Conservation (phyloP, 2,329 filamentous ascomycete species). For the Xylaria sp. region DNA sequence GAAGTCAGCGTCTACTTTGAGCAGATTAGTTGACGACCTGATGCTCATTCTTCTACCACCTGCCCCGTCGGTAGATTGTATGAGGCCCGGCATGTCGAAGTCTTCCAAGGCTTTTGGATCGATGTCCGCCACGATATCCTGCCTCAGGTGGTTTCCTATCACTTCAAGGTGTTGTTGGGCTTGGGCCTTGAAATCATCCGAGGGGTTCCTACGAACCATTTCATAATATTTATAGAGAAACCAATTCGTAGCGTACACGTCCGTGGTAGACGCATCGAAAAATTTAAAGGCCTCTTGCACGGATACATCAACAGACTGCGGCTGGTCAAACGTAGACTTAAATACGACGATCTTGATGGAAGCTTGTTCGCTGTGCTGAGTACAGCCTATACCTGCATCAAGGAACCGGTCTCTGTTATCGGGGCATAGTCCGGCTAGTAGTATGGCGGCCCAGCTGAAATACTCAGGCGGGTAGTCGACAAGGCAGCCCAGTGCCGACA, state of each 20-base stretch:
- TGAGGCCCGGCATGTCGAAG: conserved; percentile 4
- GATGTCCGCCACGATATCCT: conserved; percentile 29
- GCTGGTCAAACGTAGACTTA: conserved; percentile 32
- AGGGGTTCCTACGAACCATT: conserved; percentile 12
- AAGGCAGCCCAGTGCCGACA: conserved; percentile 33
- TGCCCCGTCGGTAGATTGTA: neutral
- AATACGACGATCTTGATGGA: conserved; percentile 32
- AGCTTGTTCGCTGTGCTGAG: conserved; percentile 29
- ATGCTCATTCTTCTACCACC: conserved; percentile 30
- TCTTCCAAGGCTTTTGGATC: neutral
- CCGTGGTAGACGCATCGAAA: conserved; percentile 21
- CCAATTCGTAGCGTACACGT: conserved; percentile 13
- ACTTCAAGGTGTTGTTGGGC: conserved; percentile 30
- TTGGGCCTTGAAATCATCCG: conserved; percentile 14
- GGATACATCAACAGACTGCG: conserved; percentile 9
- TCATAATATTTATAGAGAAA: conserved; percentile 29
- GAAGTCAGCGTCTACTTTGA: conserved; percentile 32
- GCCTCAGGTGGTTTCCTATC: conserved; percentile 27
- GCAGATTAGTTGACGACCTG: conserved; percentile 25
- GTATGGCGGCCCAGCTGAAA: conserved; percentile 35
- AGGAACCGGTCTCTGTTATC: conserved; percentile 29
- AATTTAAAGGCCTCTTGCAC: conserved; percentile 31
- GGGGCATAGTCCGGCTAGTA: conserved; percentile 31
- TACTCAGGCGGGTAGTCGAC: conserved; percentile 27
- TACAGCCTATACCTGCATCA: conserved; percentile 32